Evolutionary conservation across 345 rosid species (phyloP).

Genomic region (Eucalyptus sp.): DNA sequence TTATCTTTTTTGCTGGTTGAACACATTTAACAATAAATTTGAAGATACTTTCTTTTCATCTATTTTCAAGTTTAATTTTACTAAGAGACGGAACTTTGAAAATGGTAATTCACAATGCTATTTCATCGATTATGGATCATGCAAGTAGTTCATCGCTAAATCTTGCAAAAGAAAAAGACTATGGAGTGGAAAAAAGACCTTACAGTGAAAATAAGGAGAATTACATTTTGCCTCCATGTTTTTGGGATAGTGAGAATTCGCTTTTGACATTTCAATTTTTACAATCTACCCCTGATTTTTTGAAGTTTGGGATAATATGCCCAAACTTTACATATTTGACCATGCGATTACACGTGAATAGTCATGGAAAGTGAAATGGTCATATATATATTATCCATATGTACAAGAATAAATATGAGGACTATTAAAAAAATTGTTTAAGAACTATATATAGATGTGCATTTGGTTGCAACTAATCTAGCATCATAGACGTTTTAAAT

Average conservation of each 20-base stretch:
- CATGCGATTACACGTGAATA: background rate
- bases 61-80: background rate
- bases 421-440: background rate
- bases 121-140: background rate
- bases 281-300: background rate
- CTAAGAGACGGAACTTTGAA: background rate
- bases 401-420: background rate
- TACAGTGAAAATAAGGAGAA: background rate
- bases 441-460: background rate
- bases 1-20: background rate
- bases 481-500: no score
- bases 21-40: background rate
- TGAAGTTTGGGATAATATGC: background rate
- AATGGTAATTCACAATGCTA: background rate
- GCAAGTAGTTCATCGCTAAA: background rate
- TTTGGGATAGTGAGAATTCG: background rate
- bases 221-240: background rate
- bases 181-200: background rate
- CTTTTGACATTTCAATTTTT: background rate
- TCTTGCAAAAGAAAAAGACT: background rate
- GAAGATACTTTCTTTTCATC: background rate
- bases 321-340: background rate
- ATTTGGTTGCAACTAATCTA: background rate
- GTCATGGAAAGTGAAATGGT: background rate
- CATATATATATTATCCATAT: background rate